Conservation (phyloP, 495 filamentous ascomycete genomes). For the Trichoderma orchidacearum region DNA sequence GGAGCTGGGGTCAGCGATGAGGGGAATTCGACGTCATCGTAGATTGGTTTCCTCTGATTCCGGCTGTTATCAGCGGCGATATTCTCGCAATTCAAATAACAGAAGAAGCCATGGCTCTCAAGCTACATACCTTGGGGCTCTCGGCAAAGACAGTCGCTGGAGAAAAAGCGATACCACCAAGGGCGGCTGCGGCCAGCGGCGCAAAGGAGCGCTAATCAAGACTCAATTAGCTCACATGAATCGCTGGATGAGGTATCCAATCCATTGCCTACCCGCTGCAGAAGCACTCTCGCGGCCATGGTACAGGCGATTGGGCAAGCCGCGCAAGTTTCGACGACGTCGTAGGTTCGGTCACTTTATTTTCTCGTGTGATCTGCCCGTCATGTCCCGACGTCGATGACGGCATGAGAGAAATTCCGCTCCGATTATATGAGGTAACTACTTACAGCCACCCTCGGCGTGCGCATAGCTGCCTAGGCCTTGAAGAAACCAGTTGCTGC, state of each 20-base stretch:
- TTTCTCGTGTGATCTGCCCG: background rate
- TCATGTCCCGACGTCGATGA: background rate
- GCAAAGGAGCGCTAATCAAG: slow-evolving; percentile 25
- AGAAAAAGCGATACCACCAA: slow-evolving; percentile 28
- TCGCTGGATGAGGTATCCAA: background rate
- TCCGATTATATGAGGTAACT: no score
- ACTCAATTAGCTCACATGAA: slow-evolving; percentile 4
- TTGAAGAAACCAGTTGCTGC: no score
- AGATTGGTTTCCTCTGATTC: slow-evolving; percentile 68
- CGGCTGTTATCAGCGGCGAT: background rate
- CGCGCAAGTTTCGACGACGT: slow-evolving; percentile 4
- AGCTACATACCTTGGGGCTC: slow-evolving; percentile 16
- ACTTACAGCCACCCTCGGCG: no score
- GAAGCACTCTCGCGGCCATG: slow-evolving; percentile 40
- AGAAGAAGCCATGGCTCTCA: background rate
- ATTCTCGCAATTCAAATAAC: background rate
- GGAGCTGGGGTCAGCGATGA: slow-evolving; percentile 15
- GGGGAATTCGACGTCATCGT: slow-evolving; percentile 52
- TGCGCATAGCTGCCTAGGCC: no score
- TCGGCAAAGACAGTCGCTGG: slow-evolving; percentile 33
- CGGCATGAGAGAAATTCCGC: background rate
- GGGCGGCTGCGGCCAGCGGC: slow-evolving; percentile 31
- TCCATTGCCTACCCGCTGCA: slow-evolving; percentile 24
- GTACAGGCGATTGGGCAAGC: slow-evolving; percentile 22
- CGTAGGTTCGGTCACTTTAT: no score